Base-by-base conservation (phyloP, 2,329 filamentous ascomycete species). In the Pseudocercospora musae region DNA sequence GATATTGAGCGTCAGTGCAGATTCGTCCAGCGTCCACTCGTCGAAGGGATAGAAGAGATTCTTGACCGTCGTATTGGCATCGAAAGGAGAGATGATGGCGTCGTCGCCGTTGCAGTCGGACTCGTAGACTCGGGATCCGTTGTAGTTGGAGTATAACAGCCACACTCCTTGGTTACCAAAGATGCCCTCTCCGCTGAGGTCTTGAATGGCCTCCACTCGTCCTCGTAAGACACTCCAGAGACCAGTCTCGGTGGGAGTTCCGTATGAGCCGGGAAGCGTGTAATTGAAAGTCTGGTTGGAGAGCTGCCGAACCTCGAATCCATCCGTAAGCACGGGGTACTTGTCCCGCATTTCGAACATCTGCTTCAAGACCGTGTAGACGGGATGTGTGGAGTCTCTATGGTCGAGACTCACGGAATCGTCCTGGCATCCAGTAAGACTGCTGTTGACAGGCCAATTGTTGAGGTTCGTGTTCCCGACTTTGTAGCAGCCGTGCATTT, bases 41-140 rank as follows among this genome's bases (percentile, higher is more conserved):
- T 86, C 84, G 67, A 84, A 86, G 0, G 86, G 85, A 69, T 83
- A 84, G 71, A 89, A 87, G 11, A 89, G 70, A 68, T 87, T 88
- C 70, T 83, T 85, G 64, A 89, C 85, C 0, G 78, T 83, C 1
- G 80, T 83, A 11, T 80, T 82, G 2, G 74, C 71, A 11, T 78
- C 75, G 61, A 85, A 89, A 0, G 86, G 84, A 9, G 86, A 76
- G 40, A 88, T 75, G 40, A 88, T 78, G 1, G 83, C 83, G 3
- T 74, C 73, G 23, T 75, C 74, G 37, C 79, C 75, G n/a, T 71
- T 74, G 72, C 87, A 89, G 68, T 88, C 80, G 61, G 87, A 87
- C 1, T 75, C 75, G 70, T 87, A 89, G 4, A 79, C 80, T 8
- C 77, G 78, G 0, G 81, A 81, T 4, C 76, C 71, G 63, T 81